A percentile compares a stretch with the other conserved stretches of the same genome.
Evolutionary conservation across 257 asterid species (phyloP).

Genomic region (Solanum bulbocastanum): DNA sequence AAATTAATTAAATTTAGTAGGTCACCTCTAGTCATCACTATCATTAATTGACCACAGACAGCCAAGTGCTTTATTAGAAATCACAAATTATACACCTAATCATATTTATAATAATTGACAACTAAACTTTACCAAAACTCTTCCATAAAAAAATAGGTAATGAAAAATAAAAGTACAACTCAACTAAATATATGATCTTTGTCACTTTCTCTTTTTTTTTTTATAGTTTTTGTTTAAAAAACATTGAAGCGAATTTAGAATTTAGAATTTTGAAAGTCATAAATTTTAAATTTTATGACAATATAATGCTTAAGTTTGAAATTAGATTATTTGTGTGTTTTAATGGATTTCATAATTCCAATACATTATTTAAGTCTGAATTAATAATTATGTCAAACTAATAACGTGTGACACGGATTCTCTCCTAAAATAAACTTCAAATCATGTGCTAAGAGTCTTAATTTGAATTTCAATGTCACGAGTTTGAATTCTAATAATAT

Average conservation of each 20-base stretch:
- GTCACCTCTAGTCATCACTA: background rate
- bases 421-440: background rate
- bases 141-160: background rate
- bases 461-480: no score
- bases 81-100: background rate
- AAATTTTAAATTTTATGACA: background rate
- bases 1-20: background rate
- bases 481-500: background rate
- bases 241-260: background rate
- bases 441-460: background rate
- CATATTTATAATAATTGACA: background rate
- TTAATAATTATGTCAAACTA: no score
- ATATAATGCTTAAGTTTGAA: background rate
- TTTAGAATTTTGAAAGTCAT: background rate
- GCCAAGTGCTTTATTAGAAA: background rate
- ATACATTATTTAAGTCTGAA: fast-evolving
- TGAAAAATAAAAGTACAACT: background rate
- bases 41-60: slow-evolving; percentile 1
- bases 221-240: no score
- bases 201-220: background rate
- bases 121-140: background rate
- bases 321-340: background rate
- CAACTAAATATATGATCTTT: background rate
- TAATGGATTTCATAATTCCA: background rate
- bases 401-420: no score